These are phyloP conservation scores for Oryza coarctata DNA, from an alignment of 176 grass and related monocot species.

Conservation along the genomic window DNA sequence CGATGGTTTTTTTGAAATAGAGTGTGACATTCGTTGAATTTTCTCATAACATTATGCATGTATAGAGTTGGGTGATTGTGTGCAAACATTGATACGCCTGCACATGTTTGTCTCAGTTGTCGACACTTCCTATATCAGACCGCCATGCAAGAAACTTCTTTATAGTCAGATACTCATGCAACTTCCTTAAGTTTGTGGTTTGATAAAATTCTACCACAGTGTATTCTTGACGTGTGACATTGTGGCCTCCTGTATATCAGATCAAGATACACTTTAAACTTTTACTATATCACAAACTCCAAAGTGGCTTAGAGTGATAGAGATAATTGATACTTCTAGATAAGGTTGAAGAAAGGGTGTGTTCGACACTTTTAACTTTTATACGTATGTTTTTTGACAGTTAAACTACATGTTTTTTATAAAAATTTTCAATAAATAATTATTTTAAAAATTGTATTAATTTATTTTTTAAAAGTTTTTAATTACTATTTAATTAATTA, in stretches of 20 bases:
- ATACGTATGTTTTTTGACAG: too few species aligned
- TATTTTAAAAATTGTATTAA: too few species aligned
- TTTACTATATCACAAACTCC: not conserved
- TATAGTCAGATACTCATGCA: not conserved
- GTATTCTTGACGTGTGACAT: not conserved
- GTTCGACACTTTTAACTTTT: too few species aligned
- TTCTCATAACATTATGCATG: not conserved
- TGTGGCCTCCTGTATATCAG: not conserved
- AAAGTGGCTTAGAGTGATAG: not conserved
- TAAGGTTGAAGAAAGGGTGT: too few species aligned
- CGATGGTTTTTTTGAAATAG: too few species aligned
- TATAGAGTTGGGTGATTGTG: not conserved
- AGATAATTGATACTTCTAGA: not conserved
- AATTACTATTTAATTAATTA: too few species aligned
- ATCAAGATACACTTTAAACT: not conserved
- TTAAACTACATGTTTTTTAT: too few species aligned
- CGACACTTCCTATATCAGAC: not conserved
- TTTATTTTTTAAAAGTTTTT: too few species aligned
- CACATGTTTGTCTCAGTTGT: constrained; percentile 9
- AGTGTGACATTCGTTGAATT: too few species aligned
- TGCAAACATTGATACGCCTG: constrained; percentile 22
- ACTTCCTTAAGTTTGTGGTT: not conserved
- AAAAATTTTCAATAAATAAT: too few species aligned
- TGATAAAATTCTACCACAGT: not conserved
- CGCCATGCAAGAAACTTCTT: not conserved